phyloP scores from a whole-genome alignment of 2,329 filamentous ascomycete genomes.

The Aspergillus brunneoviolaceus region DNA sequence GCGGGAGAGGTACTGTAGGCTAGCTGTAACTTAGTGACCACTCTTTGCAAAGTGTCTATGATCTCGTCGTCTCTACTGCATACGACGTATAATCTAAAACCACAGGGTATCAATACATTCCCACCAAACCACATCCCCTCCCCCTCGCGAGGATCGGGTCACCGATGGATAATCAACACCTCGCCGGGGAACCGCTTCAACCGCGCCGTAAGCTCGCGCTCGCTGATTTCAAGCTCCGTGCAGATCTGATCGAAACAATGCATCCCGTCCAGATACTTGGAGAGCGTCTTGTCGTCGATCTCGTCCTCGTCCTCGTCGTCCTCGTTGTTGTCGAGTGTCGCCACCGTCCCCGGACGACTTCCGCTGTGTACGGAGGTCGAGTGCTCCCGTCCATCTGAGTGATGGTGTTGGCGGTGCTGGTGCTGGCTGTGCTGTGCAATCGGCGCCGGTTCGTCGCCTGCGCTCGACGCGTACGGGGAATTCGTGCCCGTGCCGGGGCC shows the following conservation, averaged over 20 bases:
- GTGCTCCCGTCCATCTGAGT: slow-evolving; percentile 21
- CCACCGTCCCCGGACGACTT: slow-evolving; percentile 22
- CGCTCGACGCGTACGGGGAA: slow-evolving; percentile 30
- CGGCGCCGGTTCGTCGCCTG: slow-evolving; percentile 21
- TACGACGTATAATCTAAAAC: not conserved
- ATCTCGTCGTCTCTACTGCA: not conserved
- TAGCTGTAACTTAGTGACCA: too few species aligned
- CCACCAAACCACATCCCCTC: too few species aligned
- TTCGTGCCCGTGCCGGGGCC: slow-evolving; percentile 32
- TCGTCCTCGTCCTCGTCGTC: slow-evolving; percentile 33
- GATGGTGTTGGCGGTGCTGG: not conserved
- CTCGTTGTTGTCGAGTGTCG: slow-evolving; percentile 31
- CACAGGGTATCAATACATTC: too few species aligned
- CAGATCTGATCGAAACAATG: slow-evolving; percentile 54
- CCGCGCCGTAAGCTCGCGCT: slow-evolving; percentile 45
- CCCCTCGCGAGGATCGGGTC: too few species aligned
- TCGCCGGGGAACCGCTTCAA: slow-evolving; percentile 46
- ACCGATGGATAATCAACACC: slow-evolving; percentile 47
- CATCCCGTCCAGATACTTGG: slow-evolving; percentile 48
- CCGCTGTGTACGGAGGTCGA: slow-evolving; percentile 30
- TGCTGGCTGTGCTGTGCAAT: slow-evolving; percentile 14
- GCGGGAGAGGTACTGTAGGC: too few species aligned
- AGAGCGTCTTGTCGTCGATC: slow-evolving; percentile 39
- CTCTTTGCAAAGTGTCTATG: too few species aligned
- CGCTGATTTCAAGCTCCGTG: slow-evolving; percentile 50